Evolutionary conservation across 2,329 filamentous ascomycete genomes (phyloP), one percentile per base, ranked within the genome.

Genomic region (Pseudogymnoascus sp.): DNA sequence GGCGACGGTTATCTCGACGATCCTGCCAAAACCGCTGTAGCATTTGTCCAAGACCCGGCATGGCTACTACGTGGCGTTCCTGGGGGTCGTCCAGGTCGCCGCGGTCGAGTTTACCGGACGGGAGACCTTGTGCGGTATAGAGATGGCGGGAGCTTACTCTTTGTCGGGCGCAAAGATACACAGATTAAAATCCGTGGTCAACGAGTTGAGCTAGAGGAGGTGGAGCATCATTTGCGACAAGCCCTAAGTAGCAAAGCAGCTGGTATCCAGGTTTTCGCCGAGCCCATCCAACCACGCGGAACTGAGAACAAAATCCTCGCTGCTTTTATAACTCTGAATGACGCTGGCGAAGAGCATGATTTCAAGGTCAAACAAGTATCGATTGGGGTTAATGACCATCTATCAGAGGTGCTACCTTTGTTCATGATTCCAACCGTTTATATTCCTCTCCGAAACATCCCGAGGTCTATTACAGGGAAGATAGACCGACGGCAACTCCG

Each of bases 111-210:
- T 9, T 75, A 74, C 50, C 67, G 69, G 21, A 73, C 72, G 1
- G 72, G 72, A 38, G 73, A 75, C 59, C 63, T 72, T 11, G 73
- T 72, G 10, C 62, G 85, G 26, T 77, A 87, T 40, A 72, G 86
- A 33, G 75, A 83, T 50, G 81, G 88, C 68, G 79, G 78, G 11
- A 81, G 80, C 11, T 83, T 88, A 65, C 80, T 83, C 33, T 88
- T 88, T 70, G 73, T 86, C 37, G 85, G 86, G 6, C 80, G 86
- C 19, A 81, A 82, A 59, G 86, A 88, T 68, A 83, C 85, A 23
- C 86, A 88, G 72, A 80, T 87, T 62, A 88, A 88, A 69, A 75
- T 88, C 26, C 80, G 85, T 37, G 86, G 86, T 0, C 85, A 88
- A 68, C 76, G 86, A 50, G 77, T 88, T 4, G 86, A 88, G 67